Percentiles rank a stretch among this genome's conserved stretches.
These are phyloP conservation scores for Exophiala xenobiotica DNA, from an alignment of 2,329 filamentous ascomycete genomes.

Conservation along the genomic window DNA sequence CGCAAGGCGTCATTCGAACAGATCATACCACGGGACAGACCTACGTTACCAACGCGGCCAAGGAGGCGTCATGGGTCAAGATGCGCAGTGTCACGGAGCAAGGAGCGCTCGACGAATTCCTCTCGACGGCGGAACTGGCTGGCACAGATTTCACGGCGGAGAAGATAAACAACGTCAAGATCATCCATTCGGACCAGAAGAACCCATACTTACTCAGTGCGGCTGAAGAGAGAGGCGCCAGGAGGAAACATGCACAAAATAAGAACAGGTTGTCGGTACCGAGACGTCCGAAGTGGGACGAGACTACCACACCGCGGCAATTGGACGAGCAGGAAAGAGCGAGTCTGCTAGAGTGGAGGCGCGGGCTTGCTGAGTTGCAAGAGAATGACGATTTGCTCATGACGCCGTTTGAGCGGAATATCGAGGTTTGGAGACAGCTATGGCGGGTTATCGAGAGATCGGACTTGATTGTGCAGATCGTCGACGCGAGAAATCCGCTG, in stretches of 20 bases:
- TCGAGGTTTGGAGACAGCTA: constrained; percentile 96
- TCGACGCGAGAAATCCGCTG: constrained; percentile 91
- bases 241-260: constrained; percentile 82
- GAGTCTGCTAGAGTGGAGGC: constrained; percentile 80
- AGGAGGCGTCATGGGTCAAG: constrained; percentile 96
- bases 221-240: constrained; percentile 73
- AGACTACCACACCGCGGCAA: constrained; percentile 76
- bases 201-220: constrained; percentile 90
- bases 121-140: constrained; percentile 93
- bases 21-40: constrained; percentile 74
- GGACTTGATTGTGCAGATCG: constrained; percentile 95
- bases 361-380: constrained; percentile 86
- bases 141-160: constrained; percentile 98
- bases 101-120: constrained; percentile 91
- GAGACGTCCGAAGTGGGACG: constrained; percentile 83
- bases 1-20: constrained; percentile 64
- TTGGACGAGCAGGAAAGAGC: constrained; percentile 77
- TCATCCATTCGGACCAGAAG: constrained; percentile 93
- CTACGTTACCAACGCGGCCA: constrained; percentile 86
- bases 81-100: constrained; percentile 99
- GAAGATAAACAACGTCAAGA: constrained; percentile 98
- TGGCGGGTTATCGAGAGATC: constrained; percentile 98
- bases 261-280: constrained; percentile 80
- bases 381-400: constrained; percentile 92
- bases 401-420: constrained; percentile 95